These are phyloP conservation scores for Eustoma russellianum DNA, from an alignment of 257 asterid genomes.

Conservation along the genomic window DNA sequence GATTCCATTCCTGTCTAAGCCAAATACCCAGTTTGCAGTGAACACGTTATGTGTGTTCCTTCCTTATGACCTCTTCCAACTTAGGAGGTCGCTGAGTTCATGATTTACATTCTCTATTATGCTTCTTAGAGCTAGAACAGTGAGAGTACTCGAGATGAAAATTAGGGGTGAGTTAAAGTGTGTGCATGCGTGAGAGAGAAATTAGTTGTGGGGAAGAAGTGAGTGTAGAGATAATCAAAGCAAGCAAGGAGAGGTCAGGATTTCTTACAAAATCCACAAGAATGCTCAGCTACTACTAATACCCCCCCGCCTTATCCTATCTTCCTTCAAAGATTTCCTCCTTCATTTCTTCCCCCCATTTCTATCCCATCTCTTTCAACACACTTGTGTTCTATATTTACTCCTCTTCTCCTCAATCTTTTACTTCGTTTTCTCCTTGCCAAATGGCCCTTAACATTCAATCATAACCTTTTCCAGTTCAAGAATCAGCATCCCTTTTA, in stretches of 20 bases:
- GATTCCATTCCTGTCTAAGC: no score
- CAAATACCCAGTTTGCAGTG: no score
- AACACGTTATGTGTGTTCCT: no score
- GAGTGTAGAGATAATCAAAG: background rate
- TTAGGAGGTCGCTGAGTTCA: no score
- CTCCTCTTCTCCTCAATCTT: background rate
- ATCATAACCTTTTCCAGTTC: background rate
- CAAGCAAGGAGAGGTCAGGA: slow-evolving; percentile 56
- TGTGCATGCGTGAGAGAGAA: background rate
- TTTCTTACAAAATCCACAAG: slow-evolving; percentile 38
- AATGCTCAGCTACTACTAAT: slow-evolving; percentile 7
- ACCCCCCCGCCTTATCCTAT: slow-evolving; percentile 26
- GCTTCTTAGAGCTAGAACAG: no score
- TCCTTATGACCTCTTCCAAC: no score
- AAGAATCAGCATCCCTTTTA: no score
- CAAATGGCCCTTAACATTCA: slow-evolving; percentile 25
- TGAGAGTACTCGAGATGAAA: slow-evolving; percentile 6
- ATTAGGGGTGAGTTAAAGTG: background rate
- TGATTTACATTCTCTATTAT: no score
- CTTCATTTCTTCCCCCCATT: slow-evolving; percentile 12
- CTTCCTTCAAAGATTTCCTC: slow-evolving; percentile 22
- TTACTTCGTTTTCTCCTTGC: background rate
- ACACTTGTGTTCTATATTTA: background rate
- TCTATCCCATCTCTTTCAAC: slow-evolving; percentile 8
- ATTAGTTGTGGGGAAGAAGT: background rate